Evolutionary conservation across 306 rosid species (phyloP), one percentile per base, ranked within the genome.

Genomic region (Lablab purpureus): DNA sequence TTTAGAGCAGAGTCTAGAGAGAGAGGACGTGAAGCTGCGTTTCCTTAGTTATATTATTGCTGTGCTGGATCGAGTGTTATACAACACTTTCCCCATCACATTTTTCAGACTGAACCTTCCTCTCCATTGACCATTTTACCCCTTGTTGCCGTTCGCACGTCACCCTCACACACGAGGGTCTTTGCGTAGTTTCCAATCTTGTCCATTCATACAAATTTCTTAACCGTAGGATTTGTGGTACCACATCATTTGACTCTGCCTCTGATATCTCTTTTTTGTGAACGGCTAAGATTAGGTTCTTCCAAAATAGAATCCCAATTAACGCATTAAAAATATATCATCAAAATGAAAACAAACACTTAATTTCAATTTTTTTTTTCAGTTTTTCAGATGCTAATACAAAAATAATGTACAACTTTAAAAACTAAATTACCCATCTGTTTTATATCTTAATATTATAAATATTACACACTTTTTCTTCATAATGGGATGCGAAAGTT

Each of bases 1-100:
- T 83, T 54, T 79, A 73, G 59, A 43, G 65, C 25, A 64, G 67
- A 73, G 74, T 72, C 21, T 50, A 80, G 41, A 65, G 56, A 72
- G 64, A 60, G 74, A 50, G 41, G 1, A 30, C 6, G 69, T 4
- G 12, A 28, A 52, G 59, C 27, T 63, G 78, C 36, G 50, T 52
- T 83, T 47, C 19, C 60, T 25, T 64, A 25, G 17, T 75, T 19
- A 4, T 12, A 43, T 43, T 43, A 43, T 43, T 43, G 49, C 15
- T 67, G 37, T 50, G 68, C 78, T 41, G 55, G 79, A 17, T 67
- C 80, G 52, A 75, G 47, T 75, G 73, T 75, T 14, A 7, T 75
- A 3, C 66, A 76, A 62, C 22, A 40, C 67, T 60, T 62, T 70
- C 51, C 21, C 41, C 5, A 55, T 40, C 45, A 60, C 7, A 40